These are phyloP conservation scores for Trichosanthes truncata DNA, from an alignment of 306 rosid genomes.

Conservation along the genomic window DNA sequence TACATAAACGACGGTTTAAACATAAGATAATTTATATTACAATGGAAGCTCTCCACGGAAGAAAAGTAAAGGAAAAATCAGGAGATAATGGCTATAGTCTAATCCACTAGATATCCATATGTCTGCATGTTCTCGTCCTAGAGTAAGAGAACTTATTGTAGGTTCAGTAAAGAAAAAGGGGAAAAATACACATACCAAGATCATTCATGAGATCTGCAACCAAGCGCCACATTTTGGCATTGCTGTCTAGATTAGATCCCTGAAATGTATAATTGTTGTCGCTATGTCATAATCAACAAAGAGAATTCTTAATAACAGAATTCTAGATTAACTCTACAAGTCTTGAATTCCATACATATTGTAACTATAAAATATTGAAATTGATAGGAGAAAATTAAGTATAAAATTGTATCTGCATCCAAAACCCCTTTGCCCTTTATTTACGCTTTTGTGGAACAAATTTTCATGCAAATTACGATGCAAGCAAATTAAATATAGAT, in stretches of 20 bases:
- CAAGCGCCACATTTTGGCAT: slow-evolving; percentile 97
- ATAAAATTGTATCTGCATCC: not conserved
- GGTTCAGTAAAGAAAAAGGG: not conserved
- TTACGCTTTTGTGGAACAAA: not conserved
- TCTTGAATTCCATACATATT: not conserved
- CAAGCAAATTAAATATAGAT: not conserved
- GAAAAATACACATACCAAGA: slow-evolving; percentile 43
- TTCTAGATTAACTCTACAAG: not conserved
- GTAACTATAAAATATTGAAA: not conserved
- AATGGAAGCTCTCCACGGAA: not conserved
- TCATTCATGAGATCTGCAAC: slow-evolving; percentile 98
- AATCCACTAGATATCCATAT: not conserved
- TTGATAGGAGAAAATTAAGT: not conserved
- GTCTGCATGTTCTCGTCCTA: not conserved
- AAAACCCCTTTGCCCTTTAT: not conserved
- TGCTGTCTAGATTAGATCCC: slow-evolving; percentile 95
- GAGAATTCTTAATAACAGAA: not conserved
- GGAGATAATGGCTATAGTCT: not conserved
- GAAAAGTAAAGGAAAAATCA: not conserved
- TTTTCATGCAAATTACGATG: not conserved
- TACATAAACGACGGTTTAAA: not conserved
- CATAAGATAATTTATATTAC: not conserved
- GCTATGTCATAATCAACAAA: not conserved
- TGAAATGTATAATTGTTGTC: slow-evolving; percentile 22
- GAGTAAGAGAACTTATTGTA: not conserved